phyloP scores from a whole-genome alignment of 805 yeast genomes.

The Ogataea populi-albae region DNA sequence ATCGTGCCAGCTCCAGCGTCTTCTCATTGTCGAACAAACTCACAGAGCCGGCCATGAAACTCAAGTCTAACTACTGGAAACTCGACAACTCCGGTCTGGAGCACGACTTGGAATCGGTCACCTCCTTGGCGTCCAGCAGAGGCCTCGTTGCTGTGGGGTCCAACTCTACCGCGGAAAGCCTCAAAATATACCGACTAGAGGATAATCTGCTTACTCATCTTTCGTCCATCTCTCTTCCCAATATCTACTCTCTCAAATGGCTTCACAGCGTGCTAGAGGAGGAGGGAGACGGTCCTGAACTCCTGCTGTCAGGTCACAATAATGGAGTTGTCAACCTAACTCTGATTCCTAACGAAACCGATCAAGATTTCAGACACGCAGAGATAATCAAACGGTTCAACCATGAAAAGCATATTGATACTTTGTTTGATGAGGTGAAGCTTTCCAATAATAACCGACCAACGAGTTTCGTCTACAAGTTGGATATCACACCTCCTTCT shows the following conservation, averaged over 20 bases:
- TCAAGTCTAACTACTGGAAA: slow-evolving; percentile 36
- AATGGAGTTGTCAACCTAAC: slow-evolving; percentile 74
- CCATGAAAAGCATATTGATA: slow-evolving; percentile 62
- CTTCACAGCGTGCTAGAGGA: slow-evolving; percentile 30
- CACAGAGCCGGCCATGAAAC: slow-evolving; percentile 17
- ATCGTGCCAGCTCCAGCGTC: neutral
- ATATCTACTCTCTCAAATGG: slow-evolving; percentile 54
- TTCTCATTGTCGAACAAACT: slow-evolving; percentile 8
- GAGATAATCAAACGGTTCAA: slow-evolving; percentile 76
- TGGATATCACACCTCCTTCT: slow-evolving; percentile 36
- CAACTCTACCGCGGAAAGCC: slow-evolving; percentile 42
- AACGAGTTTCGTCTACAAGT: slow-evolving; percentile 30
- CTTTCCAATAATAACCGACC: slow-evolving; percentile 26
- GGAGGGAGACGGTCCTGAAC: slow-evolving; percentile 34
- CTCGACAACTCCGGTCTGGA: slow-evolving; percentile 18
- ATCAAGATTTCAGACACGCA: slow-evolving; percentile 47
- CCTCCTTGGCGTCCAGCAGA: slow-evolving; percentile 38
- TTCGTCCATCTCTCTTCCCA: slow-evolving; percentile 57
- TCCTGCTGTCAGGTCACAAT: slow-evolving; percentile 69
- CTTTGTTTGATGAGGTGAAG: slow-evolving; percentile 23
- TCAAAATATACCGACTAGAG: slow-evolving; percentile 48
- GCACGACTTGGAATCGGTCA: slow-evolving; percentile 29
- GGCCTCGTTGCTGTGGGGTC: slow-evolving; percentile 51
- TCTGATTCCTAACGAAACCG: slow-evolving; percentile 51
- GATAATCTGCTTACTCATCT: slow-evolving; percentile 50